Conservation (phyloP, 2,329 filamentous ascomycete species). For the Alternaria gaisen region DNA sequence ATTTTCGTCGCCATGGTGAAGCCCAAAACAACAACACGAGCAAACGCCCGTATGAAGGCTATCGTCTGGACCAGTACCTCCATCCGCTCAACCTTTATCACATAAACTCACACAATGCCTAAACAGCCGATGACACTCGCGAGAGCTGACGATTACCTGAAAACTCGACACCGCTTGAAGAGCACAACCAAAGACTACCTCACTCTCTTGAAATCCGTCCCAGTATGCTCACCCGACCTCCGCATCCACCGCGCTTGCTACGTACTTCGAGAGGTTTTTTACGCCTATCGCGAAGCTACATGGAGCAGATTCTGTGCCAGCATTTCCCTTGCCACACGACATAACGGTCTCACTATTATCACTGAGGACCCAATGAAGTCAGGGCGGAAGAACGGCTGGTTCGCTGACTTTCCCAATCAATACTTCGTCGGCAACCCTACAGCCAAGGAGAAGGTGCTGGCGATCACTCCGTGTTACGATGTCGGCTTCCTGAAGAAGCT, state of each 20-base stretch:
- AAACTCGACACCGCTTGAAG: slow-evolving; percentile 2
- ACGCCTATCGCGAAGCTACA: slow-evolving; percentile 3
- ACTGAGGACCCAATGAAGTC: not conserved
- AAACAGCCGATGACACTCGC: not conserved
- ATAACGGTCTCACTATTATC: slow-evolving; percentile 1
- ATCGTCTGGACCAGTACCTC: not conserved
- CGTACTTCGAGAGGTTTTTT: not conserved
- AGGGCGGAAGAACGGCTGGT: slow-evolving; percentile 8
- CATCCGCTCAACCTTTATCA: not conserved
- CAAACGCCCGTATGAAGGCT: not conserved
- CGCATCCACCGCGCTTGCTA: not conserved
- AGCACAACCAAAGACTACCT: not conserved
- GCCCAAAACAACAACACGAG: not conserved
- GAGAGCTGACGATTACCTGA: not conserved
- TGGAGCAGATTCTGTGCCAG: not conserved
- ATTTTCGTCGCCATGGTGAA: slow-evolving; percentile 4
- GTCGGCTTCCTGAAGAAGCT: slow-evolving; percentile 8
- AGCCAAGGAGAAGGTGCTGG: slow-evolving; percentile 3
- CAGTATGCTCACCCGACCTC: not conserved
- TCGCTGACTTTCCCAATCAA: slow-evolving; percentile 5
- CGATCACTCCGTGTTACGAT: slow-evolving; percentile 7
- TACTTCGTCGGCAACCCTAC: not conserved
- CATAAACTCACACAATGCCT: not conserved
- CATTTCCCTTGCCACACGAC: not conserved
- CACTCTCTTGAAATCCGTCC: not conserved